phyloP scores from a whole-genome alignment of 2,329 filamentous ascomycete genomes.

The Simplicillium sp. region DNA sequence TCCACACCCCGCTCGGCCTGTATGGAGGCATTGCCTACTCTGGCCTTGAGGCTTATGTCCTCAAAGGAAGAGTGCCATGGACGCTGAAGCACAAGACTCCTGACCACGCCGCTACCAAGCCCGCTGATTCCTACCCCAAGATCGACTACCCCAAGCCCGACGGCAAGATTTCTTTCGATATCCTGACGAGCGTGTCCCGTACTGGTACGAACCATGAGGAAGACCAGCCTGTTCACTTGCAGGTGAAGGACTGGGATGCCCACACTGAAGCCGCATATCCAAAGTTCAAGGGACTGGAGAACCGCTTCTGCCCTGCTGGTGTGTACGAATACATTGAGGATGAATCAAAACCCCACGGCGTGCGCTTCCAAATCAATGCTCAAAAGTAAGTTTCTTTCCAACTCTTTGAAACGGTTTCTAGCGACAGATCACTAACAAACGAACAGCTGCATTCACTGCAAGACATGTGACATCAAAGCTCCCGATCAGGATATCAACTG shows the following conservation, averaged over 20 bases:
- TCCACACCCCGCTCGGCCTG: constrained; percentile 77
- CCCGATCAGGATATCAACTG: constrained; percentile 96
- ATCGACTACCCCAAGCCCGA: constrained; percentile 98
- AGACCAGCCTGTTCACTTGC: constrained; percentile 92
- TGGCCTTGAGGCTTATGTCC: constrained; percentile 78
- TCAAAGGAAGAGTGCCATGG: constrained; percentile 84
- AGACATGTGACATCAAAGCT: constrained; percentile 98
- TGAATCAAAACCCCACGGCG: constrained; percentile 71
- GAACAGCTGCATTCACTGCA: constrained; percentile 91
- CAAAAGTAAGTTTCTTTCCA: constrained; percentile 67
- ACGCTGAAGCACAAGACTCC: constrained; percentile 76
- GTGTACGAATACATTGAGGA: constrained; percentile 99
- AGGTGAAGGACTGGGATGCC: constrained; percentile 90
- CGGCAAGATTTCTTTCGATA: constrained; percentile 90
- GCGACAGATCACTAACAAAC: constrained; percentile 5
- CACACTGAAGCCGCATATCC: constrained; percentile 80
- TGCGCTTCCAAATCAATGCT: constrained; percentile 94
- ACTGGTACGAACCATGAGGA: constrained; percentile 98
- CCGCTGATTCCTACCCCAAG: constrained; percentile 69
- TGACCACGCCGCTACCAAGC: constrained; percentile 72
- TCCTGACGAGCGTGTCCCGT: constrained; percentile 86
- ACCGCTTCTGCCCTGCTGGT: constrained; percentile 91
- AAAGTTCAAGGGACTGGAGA: constrained; percentile 84
- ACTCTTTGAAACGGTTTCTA: not conserved
- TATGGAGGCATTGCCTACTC: constrained; percentile 91